These are phyloP conservation scores for Dissophora globulifera DNA, from an alignment of 192 early-diverging fungal genomes.

Conservation along the genomic window DNA sequence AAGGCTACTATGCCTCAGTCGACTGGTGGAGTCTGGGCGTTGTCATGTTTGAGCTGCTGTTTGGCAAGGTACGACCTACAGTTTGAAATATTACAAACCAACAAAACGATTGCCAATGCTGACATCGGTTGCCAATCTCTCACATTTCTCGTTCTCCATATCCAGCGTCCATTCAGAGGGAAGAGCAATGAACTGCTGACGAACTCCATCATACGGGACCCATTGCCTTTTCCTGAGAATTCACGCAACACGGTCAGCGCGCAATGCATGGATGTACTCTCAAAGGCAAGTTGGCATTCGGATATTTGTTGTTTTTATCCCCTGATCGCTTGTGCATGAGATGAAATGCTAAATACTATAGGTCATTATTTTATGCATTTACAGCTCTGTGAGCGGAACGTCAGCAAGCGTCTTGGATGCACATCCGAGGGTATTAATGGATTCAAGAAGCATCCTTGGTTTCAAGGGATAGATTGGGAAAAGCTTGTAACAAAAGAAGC, in stretches of 20 bases:
- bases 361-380: too few species aligned
- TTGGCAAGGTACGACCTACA: constrained; percentile 71
- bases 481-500: constrained; percentile 76
- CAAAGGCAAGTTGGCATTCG: constrained; percentile 52
- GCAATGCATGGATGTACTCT: constrained; percentile 64
- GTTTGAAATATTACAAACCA: background rate
- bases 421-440: constrained; percentile 75
- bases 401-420: constrained; percentile 79
- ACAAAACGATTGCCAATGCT: too few species aligned
- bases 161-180: constrained; percentile 81
- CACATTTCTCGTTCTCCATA: too few species aligned
- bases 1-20: constrained; percentile 63
- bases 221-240: constrained; percentile 74
- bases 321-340: too few species aligned
- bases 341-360: too few species aligned
- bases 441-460: constrained; percentile 84
- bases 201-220: constrained; percentile 75
- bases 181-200: constrained; percentile 79
- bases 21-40: constrained; percentile 91
- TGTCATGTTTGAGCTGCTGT: constrained; percentile 78
- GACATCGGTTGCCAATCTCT: too few species aligned
- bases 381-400: constrained; percentile 80
- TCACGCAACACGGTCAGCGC: constrained; percentile 52
- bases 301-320: too few species aligned
- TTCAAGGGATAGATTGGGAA: constrained; percentile 81